Conservation (phyloP, 345 rosid genomes). For the Acer yangbiense region DNA sequence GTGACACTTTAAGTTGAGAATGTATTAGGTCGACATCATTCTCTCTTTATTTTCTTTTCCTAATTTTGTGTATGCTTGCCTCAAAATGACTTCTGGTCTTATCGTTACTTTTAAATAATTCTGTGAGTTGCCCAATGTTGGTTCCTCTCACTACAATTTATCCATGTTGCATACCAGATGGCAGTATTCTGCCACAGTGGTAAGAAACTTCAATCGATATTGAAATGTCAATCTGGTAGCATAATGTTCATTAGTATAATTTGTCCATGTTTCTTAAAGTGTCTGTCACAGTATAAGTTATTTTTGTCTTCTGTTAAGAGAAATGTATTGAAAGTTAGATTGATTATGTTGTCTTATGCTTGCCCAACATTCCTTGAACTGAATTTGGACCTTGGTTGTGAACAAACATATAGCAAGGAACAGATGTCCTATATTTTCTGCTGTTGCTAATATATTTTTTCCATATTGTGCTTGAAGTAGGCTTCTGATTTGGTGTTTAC, state of each 20-base stretch:
- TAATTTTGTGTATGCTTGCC: not conserved
- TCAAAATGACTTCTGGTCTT: not conserved
- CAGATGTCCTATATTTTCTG: not conserved
- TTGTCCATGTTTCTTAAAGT: not conserved
- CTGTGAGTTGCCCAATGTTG: not conserved
- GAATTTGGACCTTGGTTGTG: not conserved
- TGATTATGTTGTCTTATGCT: not conserved
- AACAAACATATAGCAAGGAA: not conserved
- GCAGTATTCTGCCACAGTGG: not conserved
- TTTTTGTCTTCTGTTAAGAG: not conserved
- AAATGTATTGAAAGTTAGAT: not conserved
- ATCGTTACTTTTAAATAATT: too few species aligned
- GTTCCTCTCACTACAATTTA: not conserved
- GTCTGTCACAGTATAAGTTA: not conserved
- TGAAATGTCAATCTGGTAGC: not conserved
- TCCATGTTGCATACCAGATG: not conserved
- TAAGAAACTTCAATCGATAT: not conserved
- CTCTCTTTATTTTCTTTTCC: not conserved
- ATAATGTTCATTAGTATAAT: not conserved
- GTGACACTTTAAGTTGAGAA: not conserved
- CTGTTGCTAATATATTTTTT: not conserved
- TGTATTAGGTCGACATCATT: not conserved
- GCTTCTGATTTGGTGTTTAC: constrained; percentile 21
- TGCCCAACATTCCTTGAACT: not conserved
- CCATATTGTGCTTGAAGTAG: constrained; percentile 13